Percentiles rank a stretch among this genome's conserved stretches.
phyloP scores from a whole-genome alignment of 192 early-diverging fungal genomes.

The Backusella westeae region DNA sequence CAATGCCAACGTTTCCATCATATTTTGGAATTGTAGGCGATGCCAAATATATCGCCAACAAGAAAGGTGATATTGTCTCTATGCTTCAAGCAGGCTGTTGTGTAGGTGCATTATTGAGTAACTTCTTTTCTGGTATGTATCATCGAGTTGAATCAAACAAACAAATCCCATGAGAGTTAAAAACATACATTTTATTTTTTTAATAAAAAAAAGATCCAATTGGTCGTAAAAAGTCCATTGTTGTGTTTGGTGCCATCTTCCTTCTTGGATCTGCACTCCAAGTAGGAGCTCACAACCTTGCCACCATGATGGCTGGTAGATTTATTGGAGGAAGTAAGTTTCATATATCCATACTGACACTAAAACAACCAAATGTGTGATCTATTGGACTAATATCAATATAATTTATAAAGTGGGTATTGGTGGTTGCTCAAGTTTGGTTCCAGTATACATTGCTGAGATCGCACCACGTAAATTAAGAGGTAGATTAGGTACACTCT shows the following conservation, averaged over 20 bases:
- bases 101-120: slow-evolving; percentile 40
- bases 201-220: slow-evolving; percentile 43
- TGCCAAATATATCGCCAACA: neutral
- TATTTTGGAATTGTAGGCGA: slow-evolving; percentile 32
- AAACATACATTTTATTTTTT: neutral
- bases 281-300: slow-evolving; percentile 42
- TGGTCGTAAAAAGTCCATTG: slow-evolving; percentile 60
- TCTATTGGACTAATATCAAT: neutral
- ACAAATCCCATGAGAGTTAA: neutral
- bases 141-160: neutral
- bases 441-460: slow-evolving; percentile 31
- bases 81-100: slow-evolving; percentile 36
- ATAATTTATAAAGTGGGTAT: neutral
- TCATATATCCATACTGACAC: neutral
- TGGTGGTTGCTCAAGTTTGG: slow-evolving; percentile 17
- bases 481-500: slow-evolving; percentile 38
- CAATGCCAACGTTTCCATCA: slow-evolving; percentile 43
- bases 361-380: neutral
- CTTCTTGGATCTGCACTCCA: slow-evolving; percentile 66
- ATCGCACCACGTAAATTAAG: slow-evolving; percentile 24
- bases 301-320: slow-evolving; percentile 63
- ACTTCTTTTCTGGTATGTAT: slow-evolving; percentile 37
- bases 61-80: slow-evolving; percentile 32
- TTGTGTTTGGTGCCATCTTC: slow-evolving; percentile 53
- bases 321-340: slow-evolving; percentile 59